Evolutionary conservation across 805 yeast genomes (phyloP).

Genomic region (Cyberlindnera xylosilytica): DNA sequence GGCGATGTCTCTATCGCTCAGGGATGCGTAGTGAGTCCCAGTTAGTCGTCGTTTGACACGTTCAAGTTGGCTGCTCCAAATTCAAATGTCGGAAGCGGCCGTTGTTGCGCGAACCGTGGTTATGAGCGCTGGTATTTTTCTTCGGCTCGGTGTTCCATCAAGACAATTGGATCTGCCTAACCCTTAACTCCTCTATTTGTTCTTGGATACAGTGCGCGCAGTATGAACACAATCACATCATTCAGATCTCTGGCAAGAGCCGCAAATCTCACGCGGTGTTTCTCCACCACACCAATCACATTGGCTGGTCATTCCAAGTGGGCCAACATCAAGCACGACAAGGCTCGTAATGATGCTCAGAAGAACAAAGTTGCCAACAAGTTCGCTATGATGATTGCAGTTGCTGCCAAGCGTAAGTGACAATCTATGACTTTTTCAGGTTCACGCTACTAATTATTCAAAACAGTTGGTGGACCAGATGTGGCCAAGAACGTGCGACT

Average conservation of each 20-base stretch:
- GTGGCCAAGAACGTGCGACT: slow-evolving; percentile 56
- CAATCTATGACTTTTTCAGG: not conserved
- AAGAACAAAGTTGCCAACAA: slow-evolving; percentile 67
- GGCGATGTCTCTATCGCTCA: not conserved
- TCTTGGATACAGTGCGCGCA: not conserved
- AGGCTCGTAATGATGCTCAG: slow-evolving; percentile 86
- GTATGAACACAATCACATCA: not conserved
- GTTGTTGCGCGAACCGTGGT: slow-evolving; percentile 1
- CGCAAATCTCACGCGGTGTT: slow-evolving; percentile 1
- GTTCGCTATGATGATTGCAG: slow-evolving; percentile 68
- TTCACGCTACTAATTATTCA: slow-evolving; percentile 1
- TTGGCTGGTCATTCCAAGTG: slow-evolving; percentile 85
- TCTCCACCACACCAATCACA: slow-evolving; percentile 5
- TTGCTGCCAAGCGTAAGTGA: slow-evolving; percentile 55
- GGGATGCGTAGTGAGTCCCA: not conserved
- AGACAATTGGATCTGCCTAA: no score
- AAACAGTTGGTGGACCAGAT: slow-evolving; percentile 60
- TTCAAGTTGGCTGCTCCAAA: slow-evolving; percentile 2
- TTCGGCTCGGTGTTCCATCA: no score
- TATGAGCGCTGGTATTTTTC: not conserved
- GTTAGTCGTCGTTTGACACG: not conserved
- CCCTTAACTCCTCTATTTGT: no score
- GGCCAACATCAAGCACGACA: slow-evolving; percentile 92
- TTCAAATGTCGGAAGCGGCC: not conserved
- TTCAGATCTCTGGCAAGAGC: slow-evolving; percentile 1